These are phyloP conservation scores for Purpureocillium lavendulum DNA, from an alignment of 2,329 filamentous ascomycete genomes.

Conservation along the genomic window DNA sequence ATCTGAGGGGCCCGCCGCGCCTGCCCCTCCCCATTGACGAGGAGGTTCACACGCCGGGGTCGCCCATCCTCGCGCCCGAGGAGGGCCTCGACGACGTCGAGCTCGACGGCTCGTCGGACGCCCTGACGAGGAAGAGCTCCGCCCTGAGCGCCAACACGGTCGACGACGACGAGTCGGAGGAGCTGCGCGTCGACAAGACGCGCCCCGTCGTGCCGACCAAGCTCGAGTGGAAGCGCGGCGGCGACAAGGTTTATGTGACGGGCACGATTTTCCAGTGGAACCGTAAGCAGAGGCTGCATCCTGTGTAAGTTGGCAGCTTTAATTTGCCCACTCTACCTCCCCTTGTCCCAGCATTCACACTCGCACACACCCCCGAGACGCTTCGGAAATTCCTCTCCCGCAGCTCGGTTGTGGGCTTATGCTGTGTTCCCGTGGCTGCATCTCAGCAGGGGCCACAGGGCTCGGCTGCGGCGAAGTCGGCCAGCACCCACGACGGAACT, in stretches of 20 bases:
- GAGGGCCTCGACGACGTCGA: constrained; percentile 47
- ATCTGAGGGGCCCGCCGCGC: constrained; percentile 68
- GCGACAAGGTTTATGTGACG: constrained; percentile 90
- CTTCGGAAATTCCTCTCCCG: neutral
- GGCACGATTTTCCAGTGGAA: constrained; percentile 98
- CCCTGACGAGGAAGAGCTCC: constrained; percentile 46
- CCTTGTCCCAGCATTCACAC: neutral
- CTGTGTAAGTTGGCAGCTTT: constrained; percentile 57
- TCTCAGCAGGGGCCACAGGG: neutral
- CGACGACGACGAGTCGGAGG: constrained; percentile 73
- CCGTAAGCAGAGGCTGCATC: constrained; percentile 80
- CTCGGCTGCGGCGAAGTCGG: neutral
- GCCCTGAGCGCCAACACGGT: constrained; percentile 53
- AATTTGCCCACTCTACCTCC: neutral
- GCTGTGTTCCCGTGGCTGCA: neutral
- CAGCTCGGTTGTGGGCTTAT: constrained; percentile 3
- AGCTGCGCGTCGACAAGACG: constrained; percentile 66
- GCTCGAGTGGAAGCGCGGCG: constrained; percentile 77
- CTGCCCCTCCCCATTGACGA: constrained; percentile 90
- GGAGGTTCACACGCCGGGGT: constrained; percentile 81
- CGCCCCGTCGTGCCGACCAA: constrained; percentile 73
- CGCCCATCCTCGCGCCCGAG: constrained; percentile 71
- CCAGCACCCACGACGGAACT: no score
- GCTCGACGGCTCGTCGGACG: constrained; percentile 38
- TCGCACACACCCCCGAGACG: neutral